Evolutionary conservation across 1,284 basidiomycete species (phyloP).

Genomic region (Megacollybia platyphylla): DNA sequence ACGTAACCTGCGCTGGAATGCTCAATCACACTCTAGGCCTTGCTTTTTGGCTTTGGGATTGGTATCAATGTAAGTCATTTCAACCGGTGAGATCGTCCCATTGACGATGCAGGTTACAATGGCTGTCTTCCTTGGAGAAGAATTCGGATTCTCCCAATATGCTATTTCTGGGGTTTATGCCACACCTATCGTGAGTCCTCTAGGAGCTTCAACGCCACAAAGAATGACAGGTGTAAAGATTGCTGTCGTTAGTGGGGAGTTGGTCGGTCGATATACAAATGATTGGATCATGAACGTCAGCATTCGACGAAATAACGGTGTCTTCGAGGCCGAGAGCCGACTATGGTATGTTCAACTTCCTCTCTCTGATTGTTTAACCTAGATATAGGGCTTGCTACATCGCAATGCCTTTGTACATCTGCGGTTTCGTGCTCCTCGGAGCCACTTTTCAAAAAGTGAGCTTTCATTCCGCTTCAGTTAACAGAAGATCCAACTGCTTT

Average conservation of each 20-base stretch:
- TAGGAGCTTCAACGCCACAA: neutral
- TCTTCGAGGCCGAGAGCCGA: slow-evolving; percentile 61
- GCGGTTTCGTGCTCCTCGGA: slow-evolving; percentile 51
- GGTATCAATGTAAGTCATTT: slow-evolving; percentile 50
- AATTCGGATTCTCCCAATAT: slow-evolving; percentile 43
- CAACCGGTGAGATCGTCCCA: neutral
- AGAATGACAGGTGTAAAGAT: slow-evolving; percentile 25
- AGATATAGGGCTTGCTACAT: slow-evolving; percentile 46
- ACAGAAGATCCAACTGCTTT: too few relatives aligned
- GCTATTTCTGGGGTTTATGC: slow-evolving; percentile 45
- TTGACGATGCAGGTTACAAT: slow-evolving; percentile 40
- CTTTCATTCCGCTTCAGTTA: too few relatives aligned
- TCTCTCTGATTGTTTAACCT: slow-evolving; percentile 4
- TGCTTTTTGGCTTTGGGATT: slow-evolving; percentile 57
- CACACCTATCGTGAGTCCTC: slow-evolving; percentile 44
- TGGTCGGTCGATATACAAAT: slow-evolving; percentile 53
- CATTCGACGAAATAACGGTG: slow-evolving; percentile 47
- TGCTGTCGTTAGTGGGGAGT: slow-evolving; percentile 57
- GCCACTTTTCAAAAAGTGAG: slow-evolving; percentile 34
- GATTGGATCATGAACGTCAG: slow-evolving; percentile 52
- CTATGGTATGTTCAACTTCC: slow-evolving; percentile 34
- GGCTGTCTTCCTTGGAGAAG: slow-evolving; percentile 52
- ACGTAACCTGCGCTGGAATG: neutral
- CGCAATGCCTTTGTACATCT: slow-evolving; percentile 48
- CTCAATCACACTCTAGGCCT: slow-evolving; percentile 19